Evolutionary conservation across 768 basidiomycete species (phyloP).

Genomic region (Glaciozyma antarctica): DNA sequence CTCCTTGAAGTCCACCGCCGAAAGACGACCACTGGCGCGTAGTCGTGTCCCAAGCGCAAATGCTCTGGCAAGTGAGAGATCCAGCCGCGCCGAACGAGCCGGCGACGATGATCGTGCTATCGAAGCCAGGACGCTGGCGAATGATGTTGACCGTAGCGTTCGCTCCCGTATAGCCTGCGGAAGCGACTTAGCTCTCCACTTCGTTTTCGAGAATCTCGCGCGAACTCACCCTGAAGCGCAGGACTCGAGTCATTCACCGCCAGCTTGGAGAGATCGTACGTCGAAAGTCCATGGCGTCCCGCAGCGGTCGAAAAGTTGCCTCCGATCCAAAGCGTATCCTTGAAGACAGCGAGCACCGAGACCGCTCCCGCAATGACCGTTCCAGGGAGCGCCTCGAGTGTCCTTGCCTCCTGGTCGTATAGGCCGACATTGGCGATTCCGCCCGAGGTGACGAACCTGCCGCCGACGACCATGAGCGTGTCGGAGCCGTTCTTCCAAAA

Average conservation of each 20-base stretch:
- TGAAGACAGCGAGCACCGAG: constrained; percentile 60
- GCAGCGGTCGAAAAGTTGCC: constrained; percentile 65
- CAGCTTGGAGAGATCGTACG: constrained; percentile 63
- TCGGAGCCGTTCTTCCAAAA: constrained; percentile 80
- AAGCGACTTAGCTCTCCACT: background rate
- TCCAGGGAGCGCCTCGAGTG: constrained; percentile 52
- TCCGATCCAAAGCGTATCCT: constrained; percentile 65
- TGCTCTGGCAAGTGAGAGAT: constrained; percentile 58
- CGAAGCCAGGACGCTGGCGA: constrained; percentile 52
- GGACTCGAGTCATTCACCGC: constrained; percentile 57
- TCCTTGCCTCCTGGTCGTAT: constrained; percentile 53
- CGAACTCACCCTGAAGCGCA: constrained; percentile 48
- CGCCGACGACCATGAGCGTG: constrained; percentile 70
- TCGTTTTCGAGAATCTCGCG: background rate
- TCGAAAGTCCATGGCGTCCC: constrained; percentile 58
- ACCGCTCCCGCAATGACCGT: constrained; percentile 64
- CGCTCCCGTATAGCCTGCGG: constrained; percentile 18
- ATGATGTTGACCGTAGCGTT: constrained; percentile 46
- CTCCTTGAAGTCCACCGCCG: constrained; percentile 70
- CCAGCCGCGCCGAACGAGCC: constrained; percentile 81
- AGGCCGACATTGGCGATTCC: constrained; percentile 51
- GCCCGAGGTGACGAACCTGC: constrained; percentile 60
- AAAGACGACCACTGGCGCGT: constrained; percentile 70
- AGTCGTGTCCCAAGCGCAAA: constrained; percentile 64
- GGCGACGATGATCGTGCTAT: constrained; percentile 63